Percentiles rank a stretch among this genome's conserved stretches.
phyloP scores from a whole-genome alignment of 768 basidiomycete genomes.

The Lactarius sanguifluus region DNA sequence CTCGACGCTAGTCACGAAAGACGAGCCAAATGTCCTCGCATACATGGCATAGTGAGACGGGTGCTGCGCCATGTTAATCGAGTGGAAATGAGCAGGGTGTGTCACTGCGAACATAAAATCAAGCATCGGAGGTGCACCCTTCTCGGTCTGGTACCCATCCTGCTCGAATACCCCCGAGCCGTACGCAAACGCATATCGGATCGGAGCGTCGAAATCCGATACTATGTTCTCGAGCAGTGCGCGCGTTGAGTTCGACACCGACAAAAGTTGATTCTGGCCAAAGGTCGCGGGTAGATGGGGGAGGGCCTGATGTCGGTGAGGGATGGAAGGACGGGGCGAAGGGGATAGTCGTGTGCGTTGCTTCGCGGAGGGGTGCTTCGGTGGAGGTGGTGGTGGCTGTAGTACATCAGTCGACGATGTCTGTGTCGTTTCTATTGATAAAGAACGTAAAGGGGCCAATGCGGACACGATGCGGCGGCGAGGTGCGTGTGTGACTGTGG shows the following conservation, averaged over 20 bases:
- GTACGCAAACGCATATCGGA: slow-evolving; percentile 97
- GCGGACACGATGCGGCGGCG: slow-evolving; percentile 17
- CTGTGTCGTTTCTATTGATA: slow-evolving; percentile 24
- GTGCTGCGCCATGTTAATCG: slow-evolving; percentile 90
- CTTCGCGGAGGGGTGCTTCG: slow-evolving; percentile 35
- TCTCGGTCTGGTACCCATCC: slow-evolving; percentile 59
- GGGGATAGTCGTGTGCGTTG: slow-evolving; percentile 43
- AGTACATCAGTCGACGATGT: slow-evolving; percentile 12
- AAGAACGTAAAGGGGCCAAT: slow-evolving; percentile 19
- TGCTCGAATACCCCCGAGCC: slow-evolving; percentile 96
- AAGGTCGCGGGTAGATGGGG: slow-evolving; percentile 67
- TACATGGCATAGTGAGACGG: slow-evolving; percentile 90
- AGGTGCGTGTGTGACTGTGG: slow-evolving; percentile 9
- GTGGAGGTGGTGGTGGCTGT: slow-evolving; percentile 34
- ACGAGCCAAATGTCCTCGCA: slow-evolving; percentile 80
- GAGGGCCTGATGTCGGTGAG: slow-evolving; percentile 38
- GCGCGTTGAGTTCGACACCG: slow-evolving; percentile 76
- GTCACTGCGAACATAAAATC: slow-evolving; percentile 98
- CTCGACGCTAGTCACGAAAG: slow-evolving; percentile 78
- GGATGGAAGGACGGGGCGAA: slow-evolving; percentile 41
- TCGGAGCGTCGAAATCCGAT: slow-evolving; percentile 79
- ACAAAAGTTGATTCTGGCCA: slow-evolving; percentile 78
- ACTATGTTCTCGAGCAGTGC: slow-evolving; percentile 81
- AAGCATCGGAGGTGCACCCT: slow-evolving; percentile 66
- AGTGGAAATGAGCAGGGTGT: slow-evolving; percentile 91